Evolutionary conservation across 139 green algal genomes (phyloP).

Genomic region (Parachlorella kessleri): DNA sequence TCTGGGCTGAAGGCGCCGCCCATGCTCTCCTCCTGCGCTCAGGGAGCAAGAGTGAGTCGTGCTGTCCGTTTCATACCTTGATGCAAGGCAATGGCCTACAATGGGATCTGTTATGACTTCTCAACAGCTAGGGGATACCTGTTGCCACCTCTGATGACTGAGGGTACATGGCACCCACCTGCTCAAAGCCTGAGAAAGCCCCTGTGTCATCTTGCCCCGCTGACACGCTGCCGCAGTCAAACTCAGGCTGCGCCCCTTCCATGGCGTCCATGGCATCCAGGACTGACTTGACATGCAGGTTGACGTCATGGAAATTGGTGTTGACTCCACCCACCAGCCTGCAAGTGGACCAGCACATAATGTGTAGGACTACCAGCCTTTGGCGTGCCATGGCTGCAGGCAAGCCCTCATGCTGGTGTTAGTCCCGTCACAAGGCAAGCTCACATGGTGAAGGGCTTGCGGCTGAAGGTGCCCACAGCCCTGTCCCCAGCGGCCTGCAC

Average conservation of each 20-base stretch:
- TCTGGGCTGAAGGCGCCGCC: neutral
- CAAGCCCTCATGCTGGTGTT: neutral
- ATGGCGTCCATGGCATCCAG: neutral
- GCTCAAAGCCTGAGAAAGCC: too few species aligned
- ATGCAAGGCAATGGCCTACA: too few species aligned
- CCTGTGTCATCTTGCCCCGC: too few species aligned
- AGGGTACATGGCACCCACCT: neutral
- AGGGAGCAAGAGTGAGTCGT: too few species aligned
- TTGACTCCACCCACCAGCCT: constrained; percentile 61
- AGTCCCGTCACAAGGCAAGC: neutral
- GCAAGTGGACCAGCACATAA: neutral
- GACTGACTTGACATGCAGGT: neutral
- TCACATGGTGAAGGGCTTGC: constrained; percentile 67
- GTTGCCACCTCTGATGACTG: too few species aligned
- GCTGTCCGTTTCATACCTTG: too few species aligned
- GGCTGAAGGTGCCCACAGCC: constrained; percentile 48
- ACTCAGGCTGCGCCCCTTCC: neutral
- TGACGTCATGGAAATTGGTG: constrained; percentile 63
- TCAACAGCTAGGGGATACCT: neutral
- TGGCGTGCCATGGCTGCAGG: neutral
- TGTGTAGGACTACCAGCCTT: too few species aligned
- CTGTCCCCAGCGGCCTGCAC: constrained; percentile 29
- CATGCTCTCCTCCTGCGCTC: neutral
- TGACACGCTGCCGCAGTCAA: neutral
- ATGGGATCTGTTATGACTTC: neutral